phyloP scores from a whole-genome alignment of 257 asterid genomes.

The Solanum medicagineum region DNA sequence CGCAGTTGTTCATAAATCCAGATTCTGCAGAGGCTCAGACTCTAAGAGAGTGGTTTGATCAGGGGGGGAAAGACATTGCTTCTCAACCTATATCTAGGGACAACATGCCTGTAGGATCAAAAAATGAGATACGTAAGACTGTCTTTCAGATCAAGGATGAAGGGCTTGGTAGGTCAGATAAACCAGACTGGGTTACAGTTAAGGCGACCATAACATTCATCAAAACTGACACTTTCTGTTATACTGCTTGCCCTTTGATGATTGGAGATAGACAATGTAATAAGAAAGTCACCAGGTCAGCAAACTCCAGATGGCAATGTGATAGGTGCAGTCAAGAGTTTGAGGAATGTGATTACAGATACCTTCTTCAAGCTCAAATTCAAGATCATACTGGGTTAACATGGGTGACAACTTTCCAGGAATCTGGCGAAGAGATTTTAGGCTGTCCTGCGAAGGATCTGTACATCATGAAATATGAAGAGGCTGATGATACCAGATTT shows the following conservation, averaged over 20 bases:
- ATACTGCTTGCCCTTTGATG: constrained; percentile 91
- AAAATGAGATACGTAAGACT: constrained; percentile 58
- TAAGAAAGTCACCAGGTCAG: constrained; percentile 66
- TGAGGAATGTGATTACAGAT: constrained; percentile 81
- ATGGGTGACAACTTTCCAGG: constrained; percentile 98
- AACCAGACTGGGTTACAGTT: constrained; percentile 88
- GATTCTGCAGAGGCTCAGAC: constrained; percentile 52
- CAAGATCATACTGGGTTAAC: constrained; percentile 79
- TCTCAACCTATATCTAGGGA: constrained; percentile 77
- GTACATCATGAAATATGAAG: constrained; percentile 42
- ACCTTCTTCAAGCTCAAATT: constrained; percentile 85
- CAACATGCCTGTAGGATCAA: constrained; percentile 43
- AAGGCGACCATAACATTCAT: constrained; percentile 72
- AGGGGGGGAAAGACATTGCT: constrained; percentile 61
- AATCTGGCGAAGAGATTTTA: constrained; percentile 75
- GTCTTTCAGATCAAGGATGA: constrained; percentile 76
- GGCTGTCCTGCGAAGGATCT: constrained; percentile 85
- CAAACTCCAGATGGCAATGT: constrained; percentile 69
- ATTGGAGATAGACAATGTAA: constrained; percentile 88
- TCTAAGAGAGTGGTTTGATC: constrained; percentile 66
- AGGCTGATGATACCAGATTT: constrained; percentile 42
- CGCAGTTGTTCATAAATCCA: constrained; percentile 80
- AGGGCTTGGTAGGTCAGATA: constrained; percentile 88
- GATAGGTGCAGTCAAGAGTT: constrained; percentile 83
- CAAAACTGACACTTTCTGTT: constrained; percentile 73